A percentile compares a stretch with the other conserved stretches of the same genome.
phyloP scores from a whole-genome alignment of 1,139 yeast species.

The Geotrichum macrosporum region DNA sequence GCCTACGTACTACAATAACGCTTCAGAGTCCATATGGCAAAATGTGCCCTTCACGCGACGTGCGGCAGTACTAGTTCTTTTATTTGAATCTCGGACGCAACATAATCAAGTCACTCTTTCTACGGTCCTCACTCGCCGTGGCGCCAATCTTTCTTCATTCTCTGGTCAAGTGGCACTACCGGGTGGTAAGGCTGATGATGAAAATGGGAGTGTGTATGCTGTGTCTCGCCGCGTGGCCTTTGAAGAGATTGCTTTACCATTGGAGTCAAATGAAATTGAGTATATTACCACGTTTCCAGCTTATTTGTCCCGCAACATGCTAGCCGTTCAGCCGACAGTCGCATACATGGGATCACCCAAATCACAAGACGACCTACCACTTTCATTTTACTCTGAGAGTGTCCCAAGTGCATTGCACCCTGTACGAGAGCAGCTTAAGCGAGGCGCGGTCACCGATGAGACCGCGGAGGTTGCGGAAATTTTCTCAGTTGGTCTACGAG shows the following conservation, averaged over 20 bases:
- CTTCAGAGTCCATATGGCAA: slow-evolving; percentile 47
- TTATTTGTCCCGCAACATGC: slow-evolving; percentile 70
- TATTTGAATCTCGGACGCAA: slow-evolving; percentile 46
- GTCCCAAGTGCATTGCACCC: slow-evolving; percentile 36
- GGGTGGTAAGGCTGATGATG: slow-evolving; percentile 51
- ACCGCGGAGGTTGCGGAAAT: slow-evolving; percentile 36
- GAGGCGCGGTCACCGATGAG: slow-evolving; percentile 25
- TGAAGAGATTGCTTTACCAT: slow-evolving; percentile 78
- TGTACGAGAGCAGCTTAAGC: slow-evolving; percentile 8
- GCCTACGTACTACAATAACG: slow-evolving; percentile 8
- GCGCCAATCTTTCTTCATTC: slow-evolving; percentile 62
- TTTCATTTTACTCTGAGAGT: slow-evolving; percentile 11
- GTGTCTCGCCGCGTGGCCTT: slow-evolving; percentile 77
- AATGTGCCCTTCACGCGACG: slow-evolving; percentile 57
- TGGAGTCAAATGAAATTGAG: slow-evolving; percentile 54
- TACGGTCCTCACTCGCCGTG: slow-evolving; percentile 72
- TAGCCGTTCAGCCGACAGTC: slow-evolving; percentile 78
- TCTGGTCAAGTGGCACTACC: slow-evolving; percentile 89
- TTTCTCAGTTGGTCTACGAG: slow-evolving; percentile 34
- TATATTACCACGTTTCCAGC: slow-evolving; percentile 62
- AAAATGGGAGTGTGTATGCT: slow-evolving; percentile 59
- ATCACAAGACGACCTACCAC: slow-evolving; percentile 6
- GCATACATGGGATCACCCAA: slow-evolving; percentile 44
- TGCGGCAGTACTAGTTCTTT: slow-evolving; percentile 70
- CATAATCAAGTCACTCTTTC: slow-evolving; percentile 61